phyloP scores from a whole-genome alignment of 1,284 basidiomycete species.

The Ceratorhiza oryzae-sativae region DNA sequence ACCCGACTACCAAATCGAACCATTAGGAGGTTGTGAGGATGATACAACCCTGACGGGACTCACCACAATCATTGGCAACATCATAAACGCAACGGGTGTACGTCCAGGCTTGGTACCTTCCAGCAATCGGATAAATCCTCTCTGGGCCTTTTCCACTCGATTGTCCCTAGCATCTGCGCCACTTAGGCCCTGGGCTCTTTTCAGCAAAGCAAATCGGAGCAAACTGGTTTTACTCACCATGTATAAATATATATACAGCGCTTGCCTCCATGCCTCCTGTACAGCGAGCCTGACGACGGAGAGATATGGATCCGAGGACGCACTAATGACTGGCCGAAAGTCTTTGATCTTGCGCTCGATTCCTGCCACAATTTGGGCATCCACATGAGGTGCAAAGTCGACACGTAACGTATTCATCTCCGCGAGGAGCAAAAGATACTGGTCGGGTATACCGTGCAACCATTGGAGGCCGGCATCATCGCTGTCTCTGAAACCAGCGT shows the following conservation, averaged over 20 bases:
- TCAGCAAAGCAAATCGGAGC: neutral
- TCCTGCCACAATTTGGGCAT: constrained; percentile 5
- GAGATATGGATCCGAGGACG: constrained; percentile 12
- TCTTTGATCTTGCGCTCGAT: neutral
- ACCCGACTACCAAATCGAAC: neutral
- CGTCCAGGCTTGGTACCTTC: constrained; percentile 34
- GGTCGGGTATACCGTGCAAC: constrained; percentile 30
- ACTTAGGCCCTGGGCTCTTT: neutral
- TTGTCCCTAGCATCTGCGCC: constrained; percentile 6
- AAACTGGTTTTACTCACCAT: neutral
- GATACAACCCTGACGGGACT: neutral
- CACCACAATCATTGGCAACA: constrained; percentile 20
- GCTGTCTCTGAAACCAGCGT: neutral
- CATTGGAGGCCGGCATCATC: constrained; percentile 18
- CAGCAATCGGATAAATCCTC: constrained; percentile 13
- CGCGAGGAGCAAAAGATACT: constrained; percentile 11
- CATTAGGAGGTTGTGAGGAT: neutral
- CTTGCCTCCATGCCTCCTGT: constrained; percentile 31
- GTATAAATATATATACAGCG: constrained; percentile 11
- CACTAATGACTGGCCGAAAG: neutral
- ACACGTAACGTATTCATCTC: constrained; percentile 22
- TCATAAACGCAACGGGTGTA: constrained; percentile 20
- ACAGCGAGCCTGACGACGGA: constrained; percentile 21
- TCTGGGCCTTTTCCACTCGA: constrained; percentile 10
- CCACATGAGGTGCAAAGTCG: constrained; percentile 23